Conservation (phyloP, 1,284 basidiomycete genomes). For the Sanguinoderma infundibulare region DNA sequence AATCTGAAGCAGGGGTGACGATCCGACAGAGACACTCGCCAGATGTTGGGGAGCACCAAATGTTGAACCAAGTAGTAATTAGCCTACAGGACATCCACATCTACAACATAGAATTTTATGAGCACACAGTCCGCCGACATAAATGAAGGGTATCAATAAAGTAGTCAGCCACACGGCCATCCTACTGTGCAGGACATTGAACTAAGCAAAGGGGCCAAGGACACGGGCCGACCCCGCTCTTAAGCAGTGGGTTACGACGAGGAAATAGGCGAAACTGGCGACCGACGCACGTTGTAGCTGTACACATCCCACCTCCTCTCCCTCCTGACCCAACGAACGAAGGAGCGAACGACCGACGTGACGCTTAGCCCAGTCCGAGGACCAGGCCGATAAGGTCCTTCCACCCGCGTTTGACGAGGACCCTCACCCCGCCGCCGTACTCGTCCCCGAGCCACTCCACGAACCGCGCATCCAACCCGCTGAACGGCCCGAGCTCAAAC, state of each 20-base stretch:
- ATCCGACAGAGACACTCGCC: no score
- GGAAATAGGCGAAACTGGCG: neutral
- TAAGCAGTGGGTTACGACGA: neutral
- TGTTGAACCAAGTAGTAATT: no score
- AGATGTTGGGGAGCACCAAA: no score
- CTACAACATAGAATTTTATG: neutral
- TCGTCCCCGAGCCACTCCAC: constrained; percentile 76
- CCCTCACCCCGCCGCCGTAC: constrained; percentile 52
- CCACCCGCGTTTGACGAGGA: constrained; percentile 53
- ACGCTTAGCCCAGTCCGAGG: constrained; percentile 43
- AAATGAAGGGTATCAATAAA: constrained; percentile 12
- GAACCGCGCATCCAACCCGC: constrained; percentile 67
- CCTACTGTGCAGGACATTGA: neutral
- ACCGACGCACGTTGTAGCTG: neutral
- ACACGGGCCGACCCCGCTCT: neutral
- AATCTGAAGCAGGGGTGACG: no score
- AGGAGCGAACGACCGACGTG: neutral
- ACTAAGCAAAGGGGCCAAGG: neutral
- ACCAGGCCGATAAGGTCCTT: constrained; percentile 51
- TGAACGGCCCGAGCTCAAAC: constrained; percentile 75
- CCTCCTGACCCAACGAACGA: neutral
- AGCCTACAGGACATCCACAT: neutral
- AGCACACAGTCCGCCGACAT: neutral
- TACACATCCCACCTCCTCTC: neutral
- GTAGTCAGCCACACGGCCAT: neutral